These are phyloP conservation scores for Ophiostoma ulmi DNA, from an alignment of 2,329 filamentous ascomycete species.

Conservation along the genomic window DNA sequence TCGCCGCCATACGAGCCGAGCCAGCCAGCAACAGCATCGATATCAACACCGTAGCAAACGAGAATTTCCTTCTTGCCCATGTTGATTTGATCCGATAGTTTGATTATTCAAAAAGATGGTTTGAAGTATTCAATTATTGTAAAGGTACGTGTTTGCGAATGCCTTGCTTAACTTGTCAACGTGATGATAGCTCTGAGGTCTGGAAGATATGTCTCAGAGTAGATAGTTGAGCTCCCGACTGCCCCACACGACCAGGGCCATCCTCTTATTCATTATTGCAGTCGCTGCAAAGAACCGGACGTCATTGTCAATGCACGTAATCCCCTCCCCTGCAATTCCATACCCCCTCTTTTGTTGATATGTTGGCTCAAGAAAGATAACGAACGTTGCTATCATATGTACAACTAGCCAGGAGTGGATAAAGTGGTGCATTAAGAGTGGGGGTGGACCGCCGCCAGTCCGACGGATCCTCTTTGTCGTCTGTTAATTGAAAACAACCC, in stretches of 20 bases:
- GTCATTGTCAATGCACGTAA: conserved; percentile 1
- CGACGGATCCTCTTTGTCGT: background rate
- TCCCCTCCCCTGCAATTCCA: background rate
- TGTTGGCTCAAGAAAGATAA: conserved; percentile 7
- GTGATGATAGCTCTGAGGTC: background rate
- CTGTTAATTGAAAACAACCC: conserved; percentile 9
- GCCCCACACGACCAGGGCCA: background rate
- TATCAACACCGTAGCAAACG: conserved; percentile 61
- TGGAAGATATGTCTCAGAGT: background rate
- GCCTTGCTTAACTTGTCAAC: background rate
- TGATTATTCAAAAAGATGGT: no score
- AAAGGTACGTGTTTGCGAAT: background rate
- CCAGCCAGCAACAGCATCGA: conserved; percentile 74
- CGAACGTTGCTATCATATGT: background rate
- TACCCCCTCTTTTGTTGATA: background rate
- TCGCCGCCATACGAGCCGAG: conserved; percentile 69
- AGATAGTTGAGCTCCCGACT: background rate
- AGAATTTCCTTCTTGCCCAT: conserved; percentile 27
- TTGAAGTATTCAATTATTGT: no score
- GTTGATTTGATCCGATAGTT: background rate
- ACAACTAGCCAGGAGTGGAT: background rate
- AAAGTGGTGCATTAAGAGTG: background rate
- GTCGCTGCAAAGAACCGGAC: background rate
- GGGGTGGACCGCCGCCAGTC: background rate
- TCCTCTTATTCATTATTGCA: background rate